Conservation (phyloP, 2,329 filamentous ascomycete genomes). For the Pleomassaria siparia region DNA sequence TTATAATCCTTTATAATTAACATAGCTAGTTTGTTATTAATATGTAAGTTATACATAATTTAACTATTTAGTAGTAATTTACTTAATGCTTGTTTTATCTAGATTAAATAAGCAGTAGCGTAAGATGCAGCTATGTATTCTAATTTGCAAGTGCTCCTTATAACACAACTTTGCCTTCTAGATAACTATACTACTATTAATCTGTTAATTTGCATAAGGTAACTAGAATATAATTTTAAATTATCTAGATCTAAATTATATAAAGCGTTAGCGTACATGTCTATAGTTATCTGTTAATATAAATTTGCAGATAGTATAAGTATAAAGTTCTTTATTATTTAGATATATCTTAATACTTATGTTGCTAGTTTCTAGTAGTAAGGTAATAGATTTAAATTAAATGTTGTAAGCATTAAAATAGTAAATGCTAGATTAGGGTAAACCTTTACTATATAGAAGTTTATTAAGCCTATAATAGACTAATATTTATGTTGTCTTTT, state of each 20-base stretch:
- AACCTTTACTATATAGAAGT: not conserved
- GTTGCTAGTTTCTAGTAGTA: not conserved
- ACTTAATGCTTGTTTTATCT: not conserved
- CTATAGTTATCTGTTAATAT: not conserved
- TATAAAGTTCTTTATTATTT: not conserved
- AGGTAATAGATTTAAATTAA: not conserved
- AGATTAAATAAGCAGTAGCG: not conserved
- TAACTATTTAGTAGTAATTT: not conserved
- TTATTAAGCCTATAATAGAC: not conserved
- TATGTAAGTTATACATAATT: not conserved
- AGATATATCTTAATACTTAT: not conserved
- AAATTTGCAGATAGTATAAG: too few species aligned
- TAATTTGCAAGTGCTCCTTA: not conserved
- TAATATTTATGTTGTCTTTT: not conserved
- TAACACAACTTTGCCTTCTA: not conserved
- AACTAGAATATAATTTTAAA: not conserved
- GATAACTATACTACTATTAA: not conserved
- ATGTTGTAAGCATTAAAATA: not conserved
- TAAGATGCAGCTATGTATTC: not conserved
- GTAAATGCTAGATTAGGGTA: not conserved
- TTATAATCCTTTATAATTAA: not conserved
- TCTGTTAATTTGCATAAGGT: not conserved
- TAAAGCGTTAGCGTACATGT: not conserved
- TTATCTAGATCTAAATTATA: not conserved
- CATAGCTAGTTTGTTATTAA: not conserved